A percentile compares a stretch with the other conserved stretches of the same genome.
These are phyloP conservation scores for Myriosclerotinia scirpicola DNA, from an alignment of 2,329 filamentous ascomycete genomes.

Conservation along the genomic window DNA sequence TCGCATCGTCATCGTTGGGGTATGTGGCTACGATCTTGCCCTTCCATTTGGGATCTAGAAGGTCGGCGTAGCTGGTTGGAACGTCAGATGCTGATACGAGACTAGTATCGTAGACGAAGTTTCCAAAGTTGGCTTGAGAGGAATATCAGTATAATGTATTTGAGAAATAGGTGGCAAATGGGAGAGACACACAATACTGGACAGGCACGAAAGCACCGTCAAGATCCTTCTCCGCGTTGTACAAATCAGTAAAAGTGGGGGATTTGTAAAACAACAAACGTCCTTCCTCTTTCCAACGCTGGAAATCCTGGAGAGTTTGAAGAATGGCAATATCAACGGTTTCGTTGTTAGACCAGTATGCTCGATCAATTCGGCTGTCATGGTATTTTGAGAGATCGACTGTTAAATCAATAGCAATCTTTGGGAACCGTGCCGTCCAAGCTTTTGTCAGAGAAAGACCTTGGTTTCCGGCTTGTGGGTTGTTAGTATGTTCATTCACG, in stretches of 20 bases:
- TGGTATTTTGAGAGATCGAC: slow-evolving; percentile 58
- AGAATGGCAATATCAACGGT: slow-evolving; percentile 50
- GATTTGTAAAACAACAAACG: slow-evolving; percentile 10
- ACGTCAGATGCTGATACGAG: slow-evolving; percentile 21
- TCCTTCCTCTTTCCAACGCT: slow-evolving; percentile 47
- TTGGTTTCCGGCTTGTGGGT: neutral
- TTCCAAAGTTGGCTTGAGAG: neutral
- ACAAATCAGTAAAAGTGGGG: neutral
- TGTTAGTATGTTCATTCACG: neutral
- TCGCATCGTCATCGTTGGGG: slow-evolving; percentile 5
- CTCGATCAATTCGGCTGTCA: slow-evolving; percentile 49
- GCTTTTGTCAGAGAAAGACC: neutral
- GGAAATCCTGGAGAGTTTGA: slow-evolving; percentile 54
- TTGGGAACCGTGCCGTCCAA: slow-evolving; percentile 8
- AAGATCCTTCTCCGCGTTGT: slow-evolving; percentile 2
- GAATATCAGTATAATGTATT: neutral
- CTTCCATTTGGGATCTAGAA: slow-evolving; percentile 10
- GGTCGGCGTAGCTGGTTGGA: slow-evolving; percentile 7
- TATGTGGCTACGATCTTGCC: slow-evolving; percentile 14
- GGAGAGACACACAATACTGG: neutral
- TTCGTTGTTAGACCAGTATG: slow-evolving; percentile 44
- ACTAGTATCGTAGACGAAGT: neutral
- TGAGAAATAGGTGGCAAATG: neutral
- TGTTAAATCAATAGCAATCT: slow-evolving; percentile 37
- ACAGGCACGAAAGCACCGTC: slow-evolving; percentile 9